Conservation (phyloP, 2,329 filamentous ascomycete genomes). For the Dactylellina haptotyla region DNA sequence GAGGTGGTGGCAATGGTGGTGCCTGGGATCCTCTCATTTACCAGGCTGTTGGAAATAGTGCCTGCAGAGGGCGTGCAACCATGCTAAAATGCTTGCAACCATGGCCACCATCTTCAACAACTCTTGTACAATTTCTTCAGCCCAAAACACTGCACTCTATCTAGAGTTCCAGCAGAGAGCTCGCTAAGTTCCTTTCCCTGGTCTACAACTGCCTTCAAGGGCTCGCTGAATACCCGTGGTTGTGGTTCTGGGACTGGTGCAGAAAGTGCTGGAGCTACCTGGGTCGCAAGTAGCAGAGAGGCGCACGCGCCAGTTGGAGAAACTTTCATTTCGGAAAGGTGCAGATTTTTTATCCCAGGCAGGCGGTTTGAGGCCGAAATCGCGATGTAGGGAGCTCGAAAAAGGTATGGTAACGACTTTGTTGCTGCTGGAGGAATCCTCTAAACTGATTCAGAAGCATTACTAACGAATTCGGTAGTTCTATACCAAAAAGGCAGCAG, state of each 20-base stretch:
- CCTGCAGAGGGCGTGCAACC: background rate
- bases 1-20: background rate
- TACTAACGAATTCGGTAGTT: background rate
- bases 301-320: conserved; percentile 32
- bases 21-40: conserved; percentile 17
- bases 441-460: background rate
- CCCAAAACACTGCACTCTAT: conserved; percentile 39
- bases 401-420: background rate
- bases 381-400: conserved; percentile 16
- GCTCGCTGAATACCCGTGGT: conserved; percentile 34
- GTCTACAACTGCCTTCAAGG: conserved; percentile 36
- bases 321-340: conserved; percentile 33
- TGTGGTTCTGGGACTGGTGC: conserved; percentile 42
- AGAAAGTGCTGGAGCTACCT: conserved; percentile 33
- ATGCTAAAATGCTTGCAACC: background rate
- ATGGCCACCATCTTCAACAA: conserved; percentile 37
- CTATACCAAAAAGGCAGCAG: background rate
- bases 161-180: conserved; percentile 31
- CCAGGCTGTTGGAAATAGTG: conserved; percentile 29
- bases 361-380: conserved; percentile 7
- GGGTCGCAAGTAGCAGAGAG: conserved; percentile 32
- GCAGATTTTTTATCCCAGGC: conserved; percentile 27
- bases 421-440: background rate
- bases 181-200: conserved; percentile 39
- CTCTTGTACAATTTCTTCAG: conserved; percentile 47